phyloP scores from a whole-genome alignment of 306 rosid genomes.

The Cicer chorassanicum region DNA sequence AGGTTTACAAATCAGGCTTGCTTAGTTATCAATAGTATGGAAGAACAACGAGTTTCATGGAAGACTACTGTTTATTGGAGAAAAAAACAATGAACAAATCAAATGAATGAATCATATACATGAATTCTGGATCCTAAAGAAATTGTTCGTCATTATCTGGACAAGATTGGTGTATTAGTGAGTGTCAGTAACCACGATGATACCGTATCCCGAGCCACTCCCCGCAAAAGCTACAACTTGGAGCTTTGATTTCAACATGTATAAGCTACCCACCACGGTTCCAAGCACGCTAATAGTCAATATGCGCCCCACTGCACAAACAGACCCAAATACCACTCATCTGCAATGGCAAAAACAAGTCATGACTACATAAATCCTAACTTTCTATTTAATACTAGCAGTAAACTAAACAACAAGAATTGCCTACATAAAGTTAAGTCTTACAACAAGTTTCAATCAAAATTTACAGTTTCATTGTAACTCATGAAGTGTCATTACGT shows the following conservation, averaged over 20 bases:
- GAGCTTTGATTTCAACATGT: neutral
- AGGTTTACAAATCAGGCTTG: no score
- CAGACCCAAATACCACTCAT: neutral
- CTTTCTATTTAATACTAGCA: neutral
- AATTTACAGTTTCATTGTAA: neutral
- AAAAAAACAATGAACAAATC: neutral
- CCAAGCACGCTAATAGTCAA: neutral
- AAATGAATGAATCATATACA: neutral
- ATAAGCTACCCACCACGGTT: neutral
- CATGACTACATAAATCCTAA: no score
- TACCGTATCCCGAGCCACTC: neutral
- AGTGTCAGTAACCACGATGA: neutral
- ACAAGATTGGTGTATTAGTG: neutral
- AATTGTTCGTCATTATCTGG: neutral
- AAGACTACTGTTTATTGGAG: neutral
- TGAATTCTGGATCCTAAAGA: neutral
- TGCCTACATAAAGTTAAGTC: conserved; percentile 34
- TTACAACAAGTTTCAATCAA: conserved; percentile 15
- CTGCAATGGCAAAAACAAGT: neutral
- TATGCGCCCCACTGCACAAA: neutral
- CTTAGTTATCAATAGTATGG: no score
- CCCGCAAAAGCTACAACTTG: neutral
- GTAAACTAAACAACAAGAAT: conserved; percentile 10
- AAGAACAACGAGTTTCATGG: neutral
- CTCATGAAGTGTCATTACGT: neutral